Base-by-base conservation (phyloP, 1,284 basidiomycete species). In the Cutaneotrichosporon dermatis region DNA sequence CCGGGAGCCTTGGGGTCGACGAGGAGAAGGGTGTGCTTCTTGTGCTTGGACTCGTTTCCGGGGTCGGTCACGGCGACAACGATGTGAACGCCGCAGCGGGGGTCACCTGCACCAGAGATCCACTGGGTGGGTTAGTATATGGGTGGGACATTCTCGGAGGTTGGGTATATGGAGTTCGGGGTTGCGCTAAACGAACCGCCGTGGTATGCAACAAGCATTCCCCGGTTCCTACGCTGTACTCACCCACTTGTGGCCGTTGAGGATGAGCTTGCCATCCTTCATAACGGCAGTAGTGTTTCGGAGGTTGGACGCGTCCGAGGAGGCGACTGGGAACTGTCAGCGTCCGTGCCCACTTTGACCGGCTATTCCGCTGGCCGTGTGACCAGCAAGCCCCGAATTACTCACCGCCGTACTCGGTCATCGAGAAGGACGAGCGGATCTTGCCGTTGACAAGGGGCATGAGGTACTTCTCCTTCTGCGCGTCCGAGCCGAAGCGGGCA, bases 81-180 rank as follows among this genome's bases (percentile, higher is more conserved):
- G 55, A 99, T 85, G 76, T 99, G 95, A 6, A 99, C 73, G 61
- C 84, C 86, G 66, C 87, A 90, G 59, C 95, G 84, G 49, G 92
- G 92, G 77, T 99, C 94, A 40, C 94, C 94, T 4, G 95, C 95
- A 54, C 95, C 95, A 45, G 91, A 93, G 76, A 98, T 98, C 88
- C 90, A 98, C 90, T 74, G 49, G 41, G 35, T 33, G 39, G 12
- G 33, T 49, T 55, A 45, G 44, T 39, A 43, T 7, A 12, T 6
- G 4, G 10, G 25, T 4, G n/a, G 49, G 36, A 6, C 35, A 51
- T 49, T 49, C 46, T 49, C 46, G 46, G 46, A 49, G 46, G 25
- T 25, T 25, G 25, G 25, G 25, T 25, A 25, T 25, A 25, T 25
- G 25, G 25, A 25, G 25, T 25, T 25, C 25, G 25, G 25, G 25